These are phyloP conservation scores for Leishmania guyanensis DNA, from an alignment of 208 protist species.

Conservation along the genomic window DNA sequence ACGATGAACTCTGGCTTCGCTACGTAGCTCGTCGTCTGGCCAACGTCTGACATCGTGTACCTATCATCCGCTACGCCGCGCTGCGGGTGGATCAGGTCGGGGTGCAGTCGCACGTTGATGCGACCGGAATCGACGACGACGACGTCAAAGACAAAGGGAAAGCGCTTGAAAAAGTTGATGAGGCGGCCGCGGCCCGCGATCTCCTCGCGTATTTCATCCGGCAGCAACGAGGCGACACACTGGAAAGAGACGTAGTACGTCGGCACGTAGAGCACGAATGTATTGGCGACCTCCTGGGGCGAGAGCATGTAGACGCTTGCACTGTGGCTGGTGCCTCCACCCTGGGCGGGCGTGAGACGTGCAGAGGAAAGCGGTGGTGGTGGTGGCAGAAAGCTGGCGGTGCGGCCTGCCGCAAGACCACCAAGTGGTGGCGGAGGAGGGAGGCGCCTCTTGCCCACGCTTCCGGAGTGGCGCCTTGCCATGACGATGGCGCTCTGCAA, in stretches of 20 bases:
- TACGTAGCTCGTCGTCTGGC: constrained; percentile 70
- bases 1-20: constrained; percentile 75
- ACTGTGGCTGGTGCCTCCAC: constrained; percentile 20
- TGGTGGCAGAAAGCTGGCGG: constrained; percentile 22
- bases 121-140: constrained; percentile 32
- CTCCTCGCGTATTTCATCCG: constrained; percentile 64
- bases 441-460: neutral
- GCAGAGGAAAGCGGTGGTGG: constrained; percentile 35
- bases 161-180: constrained; percentile 57
- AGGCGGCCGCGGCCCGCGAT: constrained; percentile 66
- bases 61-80: constrained; percentile 79
- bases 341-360: constrained; percentile 23
- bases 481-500: neutral
- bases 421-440: constrained; percentile 10
- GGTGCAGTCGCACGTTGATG: constrained; percentile 65
- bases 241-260: constrained; percentile 80
- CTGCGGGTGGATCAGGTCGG: constrained; percentile 74
- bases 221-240: constrained; percentile 73
- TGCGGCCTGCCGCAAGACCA: neutral
- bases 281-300: constrained; percentile 71
- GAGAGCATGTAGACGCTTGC: constrained; percentile 41
- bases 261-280: constrained; percentile 78
- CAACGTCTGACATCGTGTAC: constrained; percentile 86
- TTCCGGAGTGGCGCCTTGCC: constrained; percentile 1
- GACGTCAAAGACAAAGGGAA: constrained; percentile 83